phyloP scores from a whole-genome alignment of 2,329 filamentous ascomycete genomes.

The Aspergillus vadensis region DNA sequence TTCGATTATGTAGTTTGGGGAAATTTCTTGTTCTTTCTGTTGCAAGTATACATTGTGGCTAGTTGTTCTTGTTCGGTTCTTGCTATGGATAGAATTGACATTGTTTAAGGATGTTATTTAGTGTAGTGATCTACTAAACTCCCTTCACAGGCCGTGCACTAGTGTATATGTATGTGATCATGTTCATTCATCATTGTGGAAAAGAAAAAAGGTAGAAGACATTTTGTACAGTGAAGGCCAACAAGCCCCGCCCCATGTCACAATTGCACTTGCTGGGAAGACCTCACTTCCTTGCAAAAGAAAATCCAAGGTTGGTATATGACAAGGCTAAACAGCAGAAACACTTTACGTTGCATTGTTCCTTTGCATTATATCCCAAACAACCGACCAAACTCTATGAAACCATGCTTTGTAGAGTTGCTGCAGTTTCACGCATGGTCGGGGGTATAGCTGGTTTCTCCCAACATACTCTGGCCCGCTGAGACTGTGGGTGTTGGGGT shows the following conservation, averaged over 20 bases:
- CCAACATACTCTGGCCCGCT: constrained; percentile 61
- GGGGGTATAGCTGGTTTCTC: constrained; percentile 70
- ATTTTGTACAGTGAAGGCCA: not conserved
- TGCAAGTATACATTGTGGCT: not conserved
- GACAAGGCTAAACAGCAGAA: not conserved
- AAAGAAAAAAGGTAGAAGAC: not conserved
- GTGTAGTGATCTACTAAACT: not conserved
- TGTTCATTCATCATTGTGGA: not conserved
- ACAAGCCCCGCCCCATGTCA: not conserved
- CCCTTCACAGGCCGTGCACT: too few relatives aligned
- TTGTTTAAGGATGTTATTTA: not conserved
- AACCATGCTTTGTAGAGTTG: constrained; percentile 1
- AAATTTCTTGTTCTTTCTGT: constrained; percentile 4
- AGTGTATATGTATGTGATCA: not conserved
- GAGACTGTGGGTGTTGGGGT: constrained; percentile 58
- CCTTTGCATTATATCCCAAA: constrained; percentile 13
- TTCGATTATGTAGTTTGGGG: constrained; percentile 24
- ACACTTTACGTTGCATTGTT: not conserved
- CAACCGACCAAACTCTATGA: constrained; percentile 21
- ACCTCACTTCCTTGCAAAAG: not conserved
- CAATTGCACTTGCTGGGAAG: not conserved
- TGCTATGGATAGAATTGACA: too few relatives aligned
- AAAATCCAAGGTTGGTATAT: not conserved
- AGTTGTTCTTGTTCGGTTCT: too few relatives aligned
- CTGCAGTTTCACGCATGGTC: constrained; percentile 51